Conservation (phyloP, 306 rosid species). For the cucumber (Cucumis sativus) region DNA sequence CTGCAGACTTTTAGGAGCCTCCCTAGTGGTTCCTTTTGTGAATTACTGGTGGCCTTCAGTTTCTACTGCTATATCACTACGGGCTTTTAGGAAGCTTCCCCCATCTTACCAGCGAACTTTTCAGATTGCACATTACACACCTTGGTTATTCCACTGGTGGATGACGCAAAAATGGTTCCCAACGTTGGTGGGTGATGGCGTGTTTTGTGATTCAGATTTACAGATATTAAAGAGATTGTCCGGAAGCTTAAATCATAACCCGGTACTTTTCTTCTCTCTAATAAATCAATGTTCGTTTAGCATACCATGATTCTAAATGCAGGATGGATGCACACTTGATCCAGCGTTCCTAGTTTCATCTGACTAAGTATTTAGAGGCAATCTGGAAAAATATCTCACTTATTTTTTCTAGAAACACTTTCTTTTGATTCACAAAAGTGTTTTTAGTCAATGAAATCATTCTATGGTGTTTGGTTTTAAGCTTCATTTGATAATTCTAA, state of each 20-base stretch:
- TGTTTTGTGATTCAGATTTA: slow-evolving; percentile 26
- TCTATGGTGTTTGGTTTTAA: neutral
- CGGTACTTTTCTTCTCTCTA: slow-evolving; percentile 21
- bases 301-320: neutral
- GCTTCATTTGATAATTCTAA: neutral
- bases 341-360: neutral
- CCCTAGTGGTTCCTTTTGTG: slow-evolving; percentile 55
- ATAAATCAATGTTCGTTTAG: neutral
- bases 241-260: slow-evolving; percentile 16
- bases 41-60: slow-evolving; percentile 58
- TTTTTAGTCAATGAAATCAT: neutral
- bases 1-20: slow-evolving; percentile 63
- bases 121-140: slow-evolving; percentile 45
- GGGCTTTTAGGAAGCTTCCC: slow-evolving; percentile 23
- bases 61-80: slow-evolving; percentile 30
- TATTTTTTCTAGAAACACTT: neutral
- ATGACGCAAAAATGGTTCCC: slow-evolving; percentile 70
- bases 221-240: slow-evolving; percentile 27
- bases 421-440: neutral
- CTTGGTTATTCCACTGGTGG: slow-evolving; percentile 79
- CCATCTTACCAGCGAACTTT: slow-evolving; percentile 30
- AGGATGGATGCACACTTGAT: neutral
- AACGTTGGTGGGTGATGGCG: slow-evolving; percentile 14
- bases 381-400: neutral
- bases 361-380: neutral